These are phyloP conservation scores for Candida berthetii DNA, from an alignment of 805 yeast genomes.

Conservation along the genomic window DNA sequence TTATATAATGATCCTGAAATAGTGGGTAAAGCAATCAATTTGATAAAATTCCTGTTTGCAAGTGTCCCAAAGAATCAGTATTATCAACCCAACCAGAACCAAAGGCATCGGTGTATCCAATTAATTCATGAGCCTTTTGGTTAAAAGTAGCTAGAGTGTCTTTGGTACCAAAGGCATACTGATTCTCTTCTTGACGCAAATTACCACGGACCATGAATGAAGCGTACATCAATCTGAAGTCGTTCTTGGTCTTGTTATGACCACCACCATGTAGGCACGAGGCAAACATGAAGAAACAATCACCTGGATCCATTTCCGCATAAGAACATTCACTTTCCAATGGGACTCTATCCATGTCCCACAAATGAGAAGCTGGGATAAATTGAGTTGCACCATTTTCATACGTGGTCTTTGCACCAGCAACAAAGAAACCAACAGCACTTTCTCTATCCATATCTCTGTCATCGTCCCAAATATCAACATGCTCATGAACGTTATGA, in stretches of 20 bases:
- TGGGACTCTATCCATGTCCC: slow-evolving; percentile 19
- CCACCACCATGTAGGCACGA: slow-evolving; percentile 23
- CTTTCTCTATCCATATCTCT: slow-evolving; percentile 9
- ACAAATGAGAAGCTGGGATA: slow-evolving; percentile 24
- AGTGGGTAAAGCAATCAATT: too few species aligned
- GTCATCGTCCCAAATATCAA: slow-evolving; percentile 8
- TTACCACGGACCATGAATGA: slow-evolving; percentile 22
- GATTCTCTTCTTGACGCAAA: slow-evolving; percentile 22
- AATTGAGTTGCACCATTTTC: slow-evolving; percentile 23
- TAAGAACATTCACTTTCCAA: slow-evolving; percentile 13
- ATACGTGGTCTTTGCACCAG: slow-evolving; percentile 7
- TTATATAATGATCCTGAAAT: too few species aligned
- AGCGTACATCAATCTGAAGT: slow-evolving; percentile 18
- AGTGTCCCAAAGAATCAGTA: neutral
- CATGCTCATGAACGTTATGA: slow-evolving; percentile 16
- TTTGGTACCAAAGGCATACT: neutral
- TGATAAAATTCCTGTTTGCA: neutral
- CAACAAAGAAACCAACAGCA: slow-evolving; percentile 16
- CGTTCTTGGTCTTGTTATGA: slow-evolving; percentile 18
- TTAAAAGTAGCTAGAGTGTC: neutral
- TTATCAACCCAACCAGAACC: neutral
- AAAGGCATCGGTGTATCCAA: neutral
- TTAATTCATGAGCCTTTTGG: neutral
- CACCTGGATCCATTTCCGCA: slow-evolving; percentile 23
- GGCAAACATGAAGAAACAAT: slow-evolving; percentile 21